A percentile compares a stretch with the other conserved stretches of the same genome.
These are phyloP conservation scores for Centaurea solstitialis DNA, from an alignment of 129 eudicot genomes.

Conservation along the genomic window DNA sequence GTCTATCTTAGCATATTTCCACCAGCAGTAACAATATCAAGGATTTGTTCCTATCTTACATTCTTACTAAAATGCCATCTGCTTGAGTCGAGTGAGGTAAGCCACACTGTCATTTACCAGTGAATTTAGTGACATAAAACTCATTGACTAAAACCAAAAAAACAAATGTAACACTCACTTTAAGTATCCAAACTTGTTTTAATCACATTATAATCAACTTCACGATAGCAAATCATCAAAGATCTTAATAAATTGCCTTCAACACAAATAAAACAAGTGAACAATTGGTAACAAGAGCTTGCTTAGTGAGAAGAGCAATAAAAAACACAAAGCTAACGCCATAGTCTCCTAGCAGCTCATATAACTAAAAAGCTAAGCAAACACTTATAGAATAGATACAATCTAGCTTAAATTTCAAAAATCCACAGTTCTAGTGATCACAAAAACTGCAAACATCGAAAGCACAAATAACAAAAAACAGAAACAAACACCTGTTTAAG, in stretches of 20 bases:
- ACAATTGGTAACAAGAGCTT: neutral
- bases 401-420: neutral
- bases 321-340: neutral
- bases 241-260: neutral
- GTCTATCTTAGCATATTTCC: neutral
- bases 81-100: neutral
- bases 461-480: neutral
- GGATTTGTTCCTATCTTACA: neutral
- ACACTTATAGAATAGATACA: neutral
- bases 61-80: neutral
- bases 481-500: constrained; percentile 69
- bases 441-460: neutral
- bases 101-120: neutral
- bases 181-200: neutral
- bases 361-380: constrained; percentile 8
- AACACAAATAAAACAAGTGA: neutral
- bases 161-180: neutral
- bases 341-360: neutral
- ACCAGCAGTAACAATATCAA: neutral
- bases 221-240: neutral
- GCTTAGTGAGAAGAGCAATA: neutral
- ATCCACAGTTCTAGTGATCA: neutral
- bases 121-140: neutral
- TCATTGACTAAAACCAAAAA: neutral
- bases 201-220: neutral